Conservation (phyloP, 305 asterid species). For the Petunia hybrid region DNA sequence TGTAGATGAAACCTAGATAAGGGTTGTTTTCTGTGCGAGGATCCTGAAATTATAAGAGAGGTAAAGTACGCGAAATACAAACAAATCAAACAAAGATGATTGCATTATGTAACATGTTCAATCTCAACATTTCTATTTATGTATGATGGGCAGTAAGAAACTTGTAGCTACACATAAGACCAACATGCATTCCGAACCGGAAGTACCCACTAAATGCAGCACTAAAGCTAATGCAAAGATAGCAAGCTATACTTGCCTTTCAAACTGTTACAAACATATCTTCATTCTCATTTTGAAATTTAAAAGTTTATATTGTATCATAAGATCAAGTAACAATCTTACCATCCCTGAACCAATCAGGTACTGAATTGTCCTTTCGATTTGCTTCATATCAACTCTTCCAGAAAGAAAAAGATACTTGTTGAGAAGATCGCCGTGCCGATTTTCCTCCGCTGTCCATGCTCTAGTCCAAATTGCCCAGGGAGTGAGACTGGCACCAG, state of each 20-base stretch:
- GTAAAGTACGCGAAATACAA: not conserved
- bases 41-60: slow-evolving; percentile 47
- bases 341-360: not conserved
- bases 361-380: slow-evolving; percentile 15
- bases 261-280: slow-evolving; percentile 25
- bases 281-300: no score
- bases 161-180: no score
- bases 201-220: no score
- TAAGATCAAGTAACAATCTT: no score
- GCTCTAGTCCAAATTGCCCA: no score
- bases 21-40: slow-evolving; percentile 80
- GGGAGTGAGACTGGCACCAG: not conserved
- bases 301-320: not conserved
- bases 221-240: no score
- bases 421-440: slow-evolving; percentile 27
- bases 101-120: no score
- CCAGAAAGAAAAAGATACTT: slow-evolving; percentile 1
- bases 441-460: not conserved
- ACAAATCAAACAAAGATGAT: not conserved
- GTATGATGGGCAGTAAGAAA: no score
- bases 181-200: no score
- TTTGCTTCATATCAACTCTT: slow-evolving; percentile 24
- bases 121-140: no score
- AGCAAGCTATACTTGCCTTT: slow-evolving; percentile 37
- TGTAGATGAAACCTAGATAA: slow-evolving; percentile 78